phyloP scores from a whole-genome alignment of 176 grass and related monocot genomes.

The Avena eriantha region DNA sequence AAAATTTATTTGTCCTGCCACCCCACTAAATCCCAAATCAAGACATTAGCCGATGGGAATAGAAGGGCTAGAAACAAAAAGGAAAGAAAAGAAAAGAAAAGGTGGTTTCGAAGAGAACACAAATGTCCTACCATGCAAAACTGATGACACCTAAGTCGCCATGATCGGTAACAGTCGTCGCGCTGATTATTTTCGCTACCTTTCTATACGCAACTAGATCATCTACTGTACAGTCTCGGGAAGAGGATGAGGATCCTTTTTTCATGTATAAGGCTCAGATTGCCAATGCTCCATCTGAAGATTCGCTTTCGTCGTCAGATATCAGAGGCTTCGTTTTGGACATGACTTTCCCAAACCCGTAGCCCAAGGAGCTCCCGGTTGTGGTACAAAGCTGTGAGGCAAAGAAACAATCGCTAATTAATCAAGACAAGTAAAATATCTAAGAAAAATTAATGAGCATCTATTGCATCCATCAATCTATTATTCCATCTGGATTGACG shows the following conservation, averaged over 20 bases:
- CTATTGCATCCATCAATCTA: not conserved
- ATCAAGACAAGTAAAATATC: not conserved
- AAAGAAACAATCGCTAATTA: not conserved
- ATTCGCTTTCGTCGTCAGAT: conserved; percentile 72
- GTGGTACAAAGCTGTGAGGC: conserved; percentile 68
- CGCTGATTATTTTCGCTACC: conserved; percentile 25
- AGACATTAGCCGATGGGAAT: not conserved
- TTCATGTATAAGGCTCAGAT: conserved; percentile 43
- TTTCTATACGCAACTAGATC: conserved; percentile 53
- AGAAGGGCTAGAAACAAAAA: conserved; percentile 1
- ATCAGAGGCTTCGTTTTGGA: conserved; percentile 52
- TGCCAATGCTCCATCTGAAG: conserved; percentile 69
- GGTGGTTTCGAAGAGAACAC: not conserved
- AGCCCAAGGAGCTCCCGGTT: conserved; percentile 82
- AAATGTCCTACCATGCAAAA: conserved; percentile 45
- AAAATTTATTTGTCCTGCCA: too few species aligned
- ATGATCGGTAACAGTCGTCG: not conserved
- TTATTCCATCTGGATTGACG: not conserved
- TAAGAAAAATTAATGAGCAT: not conserved
- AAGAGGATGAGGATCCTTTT: not conserved
- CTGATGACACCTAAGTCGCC: conserved; percentile 10
- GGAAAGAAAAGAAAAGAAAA: not conserved
- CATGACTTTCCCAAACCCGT: conserved; percentile 80
- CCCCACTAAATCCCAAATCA: not conserved
- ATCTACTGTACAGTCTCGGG: conserved; percentile 50